Conservation (phyloP, 2,329 filamentous ascomycete genomes). For the Furcasterigmium furcatum region DNA sequence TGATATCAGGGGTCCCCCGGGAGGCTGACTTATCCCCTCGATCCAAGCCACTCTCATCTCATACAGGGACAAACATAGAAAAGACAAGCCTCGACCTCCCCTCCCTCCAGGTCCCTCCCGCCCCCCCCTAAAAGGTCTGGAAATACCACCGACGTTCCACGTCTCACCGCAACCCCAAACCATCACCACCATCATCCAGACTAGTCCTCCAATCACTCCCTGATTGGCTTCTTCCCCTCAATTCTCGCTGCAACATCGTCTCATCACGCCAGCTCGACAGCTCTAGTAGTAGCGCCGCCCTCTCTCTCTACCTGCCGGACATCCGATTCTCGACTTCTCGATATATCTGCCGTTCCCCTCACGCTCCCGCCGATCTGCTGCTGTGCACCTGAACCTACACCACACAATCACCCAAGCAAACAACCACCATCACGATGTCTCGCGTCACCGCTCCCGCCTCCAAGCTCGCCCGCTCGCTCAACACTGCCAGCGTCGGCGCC, state of each 20-base stretch:
- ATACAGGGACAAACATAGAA: too few species aligned
- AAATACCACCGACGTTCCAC: too few species aligned
- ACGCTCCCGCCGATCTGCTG: neutral
- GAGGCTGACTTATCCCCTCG: too few species aligned
- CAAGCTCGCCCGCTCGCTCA: slow-evolving; percentile 45
- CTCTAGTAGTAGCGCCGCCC: too few species aligned
- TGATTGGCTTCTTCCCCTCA: neutral
- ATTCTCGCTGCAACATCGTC: neutral
- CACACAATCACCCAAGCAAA: neutral
- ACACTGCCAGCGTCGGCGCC: slow-evolving; percentile 35
- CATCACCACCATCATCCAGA: too few species aligned
- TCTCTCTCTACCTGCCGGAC: neutral
- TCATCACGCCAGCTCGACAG: neutral
- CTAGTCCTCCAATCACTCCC: neutral
- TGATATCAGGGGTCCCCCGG: neutral
- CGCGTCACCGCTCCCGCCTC: slow-evolving; percentile 45
- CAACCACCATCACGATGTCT: slow-evolving; percentile 34
- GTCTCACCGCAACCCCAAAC: too few species aligned
- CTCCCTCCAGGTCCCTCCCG: too few species aligned
- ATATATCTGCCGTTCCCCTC: neutral
- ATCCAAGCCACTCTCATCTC: too few species aligned
- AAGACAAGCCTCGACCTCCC: too few species aligned
- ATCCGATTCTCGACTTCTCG: slow-evolving; percentile 1
- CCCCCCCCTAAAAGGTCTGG: too few species aligned
- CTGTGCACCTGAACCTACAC: neutral